phyloP scores from a whole-genome alignment of 1,284 basidiomycete species.

The Moesziomyces parantarcticus region DNA sequence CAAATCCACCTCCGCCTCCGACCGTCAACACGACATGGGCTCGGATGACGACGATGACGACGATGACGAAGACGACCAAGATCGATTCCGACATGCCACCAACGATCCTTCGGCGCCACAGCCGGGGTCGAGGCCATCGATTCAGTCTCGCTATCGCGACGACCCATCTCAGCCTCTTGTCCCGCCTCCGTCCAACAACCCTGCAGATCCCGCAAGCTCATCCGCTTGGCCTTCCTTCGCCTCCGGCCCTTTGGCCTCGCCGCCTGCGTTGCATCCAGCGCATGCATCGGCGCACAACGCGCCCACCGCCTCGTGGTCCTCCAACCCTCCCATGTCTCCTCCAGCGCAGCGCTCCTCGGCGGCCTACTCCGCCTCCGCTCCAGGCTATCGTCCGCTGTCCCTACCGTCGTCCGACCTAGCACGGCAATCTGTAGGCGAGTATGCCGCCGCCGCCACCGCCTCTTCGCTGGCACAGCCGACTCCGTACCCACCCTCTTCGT shows the following conservation, averaged over 20 bases:
- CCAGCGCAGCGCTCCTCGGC: slow-evolving; percentile 11
- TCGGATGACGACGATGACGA: slow-evolving; percentile 11
- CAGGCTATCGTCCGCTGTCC: slow-evolving; percentile 3
- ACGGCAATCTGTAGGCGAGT: neutral
- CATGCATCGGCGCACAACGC: slow-evolving; percentile 6
- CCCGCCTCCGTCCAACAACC: slow-evolving; percentile 3
- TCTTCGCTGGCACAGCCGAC: slow-evolving; percentile 3
- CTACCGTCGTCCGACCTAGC: neutral
- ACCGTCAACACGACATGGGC: slow-evolving; percentile 1
- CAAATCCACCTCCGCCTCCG: slow-evolving; percentile 12
- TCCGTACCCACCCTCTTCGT: slow-evolving; percentile 9
- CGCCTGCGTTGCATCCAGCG: neutral
- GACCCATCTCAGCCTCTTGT: neutral
- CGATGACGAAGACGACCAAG: slow-evolving; percentile 13
- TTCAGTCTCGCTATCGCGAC: slow-evolving; percentile 8
- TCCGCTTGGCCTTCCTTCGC: slow-evolving; percentile 13
- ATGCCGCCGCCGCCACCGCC: neutral
- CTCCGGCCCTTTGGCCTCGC: slow-evolving; percentile 3
- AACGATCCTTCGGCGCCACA: neutral
- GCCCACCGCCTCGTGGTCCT: slow-evolving; percentile 11
- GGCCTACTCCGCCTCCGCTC: slow-evolving; percentile 3
- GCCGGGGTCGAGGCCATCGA: neutral
- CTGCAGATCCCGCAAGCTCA: neutral
- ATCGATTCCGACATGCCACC: neutral
- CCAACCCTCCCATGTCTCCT: slow-evolving; percentile 25